Percentiles rank a stretch among this genome's conserved stretches.
Conservation (phyloP, 805 yeast genomes). For the Ogataea pini region DNA sequence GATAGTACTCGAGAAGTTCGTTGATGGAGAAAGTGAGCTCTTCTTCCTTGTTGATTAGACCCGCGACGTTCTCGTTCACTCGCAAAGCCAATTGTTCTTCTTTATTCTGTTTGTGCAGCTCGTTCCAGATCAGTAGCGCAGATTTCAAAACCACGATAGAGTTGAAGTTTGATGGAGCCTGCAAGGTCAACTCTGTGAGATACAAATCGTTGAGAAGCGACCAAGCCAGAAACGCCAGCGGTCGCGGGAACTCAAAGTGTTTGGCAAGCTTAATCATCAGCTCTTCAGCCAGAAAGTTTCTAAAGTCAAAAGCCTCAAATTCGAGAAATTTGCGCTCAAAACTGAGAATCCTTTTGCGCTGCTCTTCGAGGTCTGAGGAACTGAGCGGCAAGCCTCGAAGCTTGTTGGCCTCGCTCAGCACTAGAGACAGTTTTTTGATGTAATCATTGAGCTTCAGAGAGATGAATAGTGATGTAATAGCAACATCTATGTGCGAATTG, state of each 20-base stretch:
- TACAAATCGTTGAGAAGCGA: conserved; percentile 71
- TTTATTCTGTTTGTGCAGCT: conserved; percentile 16
- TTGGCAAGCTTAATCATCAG: conserved; percentile 63
- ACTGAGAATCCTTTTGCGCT: conserved; percentile 55
- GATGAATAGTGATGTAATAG: conserved; percentile 64
- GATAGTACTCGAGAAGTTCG: conserved; percentile 34
- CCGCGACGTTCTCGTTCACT: conserved; percentile 16
- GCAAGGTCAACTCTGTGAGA: conserved; percentile 65
- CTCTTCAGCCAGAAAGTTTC: conserved; percentile 67
- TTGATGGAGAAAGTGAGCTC: conserved; percentile 19
- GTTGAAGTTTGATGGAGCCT: conserved; percentile 72
- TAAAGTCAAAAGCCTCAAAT: conserved; percentile 76
- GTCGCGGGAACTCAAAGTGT: conserved; percentile 45
- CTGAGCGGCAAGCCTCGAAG: conserved; percentile 33
- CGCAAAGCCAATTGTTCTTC: conserved; percentile 11
- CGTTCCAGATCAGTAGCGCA: conserved; percentile 39
- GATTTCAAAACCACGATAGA: conserved; percentile 69
- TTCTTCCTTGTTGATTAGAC: conserved; percentile 10
- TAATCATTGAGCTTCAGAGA: conserved; percentile 84
- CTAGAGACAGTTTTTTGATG: conserved; percentile 68
- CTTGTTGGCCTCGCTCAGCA: conserved; percentile 50
- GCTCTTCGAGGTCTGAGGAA: conserved; percentile 46
- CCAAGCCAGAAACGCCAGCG: conserved; percentile 65
- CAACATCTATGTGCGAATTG: conserved; percentile 54
- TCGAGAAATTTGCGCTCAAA: conserved; percentile 76